Evolutionary conservation across 2,329 filamentous ascomycete genomes (phyloP).

Genomic region (Chaetomiaceae sp.): DNA sequence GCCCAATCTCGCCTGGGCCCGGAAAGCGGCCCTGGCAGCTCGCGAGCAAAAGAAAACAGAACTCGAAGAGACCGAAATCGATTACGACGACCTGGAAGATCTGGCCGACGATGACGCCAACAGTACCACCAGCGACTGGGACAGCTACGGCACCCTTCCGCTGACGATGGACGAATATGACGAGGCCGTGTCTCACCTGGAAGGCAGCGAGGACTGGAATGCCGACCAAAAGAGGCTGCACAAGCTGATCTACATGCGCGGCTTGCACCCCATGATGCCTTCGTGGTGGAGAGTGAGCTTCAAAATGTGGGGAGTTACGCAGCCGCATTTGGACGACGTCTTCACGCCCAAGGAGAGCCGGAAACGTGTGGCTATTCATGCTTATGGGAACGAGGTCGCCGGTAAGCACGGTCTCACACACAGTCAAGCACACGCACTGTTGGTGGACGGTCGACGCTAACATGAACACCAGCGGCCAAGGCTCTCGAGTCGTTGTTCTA

Average conservation of each 20-base stretch:
- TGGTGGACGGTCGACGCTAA: no score
- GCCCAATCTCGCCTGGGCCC: constrained; percentile 1
- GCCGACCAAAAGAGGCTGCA: constrained; percentile 30
- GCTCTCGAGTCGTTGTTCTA: constrained; percentile 33
- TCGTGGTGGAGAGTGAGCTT: constrained; percentile 31
- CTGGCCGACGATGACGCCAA: constrained; percentile 13
- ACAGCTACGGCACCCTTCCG: constrained; percentile 19
- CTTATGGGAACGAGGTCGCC: constrained; percentile 28
- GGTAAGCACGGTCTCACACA: constrained; percentile 18
- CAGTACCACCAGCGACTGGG: constrained; percentile 24
- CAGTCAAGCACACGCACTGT: no score
- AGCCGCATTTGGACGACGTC: constrained; percentile 24
- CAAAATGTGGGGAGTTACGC: constrained; percentile 31
- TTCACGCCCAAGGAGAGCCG: constrained; percentile 27
- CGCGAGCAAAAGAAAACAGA: background rate
- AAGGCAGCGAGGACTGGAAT: constrained; percentile 29
- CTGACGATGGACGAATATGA: constrained; percentile 18
- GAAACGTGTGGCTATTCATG: constrained; percentile 27
- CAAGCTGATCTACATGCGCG: constrained; percentile 33
- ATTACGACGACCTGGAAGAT: constrained; percentile 4
- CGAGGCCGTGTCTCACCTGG: constrained; percentile 8
- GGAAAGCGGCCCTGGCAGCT: background rate
- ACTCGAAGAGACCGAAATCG: background rate
- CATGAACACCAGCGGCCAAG: constrained; percentile 28
- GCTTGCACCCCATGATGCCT: constrained; percentile 33